Base-by-base conservation (phyloP, 2,329 filamentous ascomycete genomes). In the Monosporascus sp. region DNA sequence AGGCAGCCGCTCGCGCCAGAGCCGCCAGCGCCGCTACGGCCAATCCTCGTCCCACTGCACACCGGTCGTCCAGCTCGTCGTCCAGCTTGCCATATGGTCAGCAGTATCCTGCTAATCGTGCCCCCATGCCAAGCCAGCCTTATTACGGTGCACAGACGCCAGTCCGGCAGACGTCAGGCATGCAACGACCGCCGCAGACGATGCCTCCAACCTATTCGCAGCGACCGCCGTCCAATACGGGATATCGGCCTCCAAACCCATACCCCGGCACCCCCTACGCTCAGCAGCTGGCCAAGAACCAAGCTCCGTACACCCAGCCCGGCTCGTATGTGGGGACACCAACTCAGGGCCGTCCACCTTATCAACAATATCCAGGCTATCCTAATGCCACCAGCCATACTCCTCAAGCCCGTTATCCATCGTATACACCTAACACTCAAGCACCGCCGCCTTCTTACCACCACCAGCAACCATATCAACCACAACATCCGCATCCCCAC, bases 1-100 rank as follows among this genome's bases (percentile, higher is more conserved):
- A 90, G 58, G 78, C 78, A 39, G 81, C 80, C 41, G 68, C 78
- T 35, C 80, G 82, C 44, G 75, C 77, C 45, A 75, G 80, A 41
- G 62, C 76, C 55, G 47, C 66, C 70, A 60, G 72, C 70, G 52
- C 66, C 68, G 47, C 64, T 57, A 8, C 76, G 68, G 57, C 71
- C 65, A 45, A 70, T 66, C 35, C 72, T 9, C 60, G 65, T 15
- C 75, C 43, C 70, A 68, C 60, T 60, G 69, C 51, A 63, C 75
- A 49, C 59, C 65, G 72, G 59, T 53, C 61, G 48, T 64, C 46
- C 64, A 74, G 27, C 77, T 78, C 63, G 58, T 70, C 51, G 63
- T 69, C 53, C 74, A 80, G 31, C 48, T 44, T 67, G 53, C 78
- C 75, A 53, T 75, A 70, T 45, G 61, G 61, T 50, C 70, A 73